Evolutionary conservation across 768 basidiomycete genomes (phyloP).

Genomic region (Leccinellum rugosiceps): DNA sequence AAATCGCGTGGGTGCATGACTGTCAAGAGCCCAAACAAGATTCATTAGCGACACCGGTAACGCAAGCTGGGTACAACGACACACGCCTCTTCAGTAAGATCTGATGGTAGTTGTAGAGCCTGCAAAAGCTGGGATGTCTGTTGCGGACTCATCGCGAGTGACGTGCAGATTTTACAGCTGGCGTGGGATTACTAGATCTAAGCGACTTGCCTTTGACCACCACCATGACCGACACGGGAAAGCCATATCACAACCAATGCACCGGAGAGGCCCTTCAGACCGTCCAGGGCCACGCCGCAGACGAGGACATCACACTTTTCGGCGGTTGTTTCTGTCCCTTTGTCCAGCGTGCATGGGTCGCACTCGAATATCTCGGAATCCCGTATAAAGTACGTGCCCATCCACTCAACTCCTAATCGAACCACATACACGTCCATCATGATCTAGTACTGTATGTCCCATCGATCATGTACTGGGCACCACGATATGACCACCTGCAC

Average conservation of each 20-base stretch:
- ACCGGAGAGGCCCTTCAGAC: slow-evolving; percentile 57
- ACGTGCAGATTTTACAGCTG: neutral
- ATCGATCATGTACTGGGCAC: neutral
- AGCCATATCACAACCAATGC: slow-evolving; percentile 38
- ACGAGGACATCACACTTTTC: slow-evolving; percentile 63
- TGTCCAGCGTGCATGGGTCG: slow-evolving; percentile 78
- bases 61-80: neutral
- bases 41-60: neutral
- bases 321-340: slow-evolving; percentile 78
- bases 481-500: neutral
- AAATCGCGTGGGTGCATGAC: slow-evolving; percentile 17
- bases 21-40: slow-evolving; percentile 7
- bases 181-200: neutral
- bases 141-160: slow-evolving; percentile 7
- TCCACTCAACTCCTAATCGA: neutral
- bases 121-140: slow-evolving; percentile 12
- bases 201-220: neutral
- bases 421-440: neutral
- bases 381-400: slow-evolving; percentile 59
- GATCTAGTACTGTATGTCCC: slow-evolving; percentile 38
- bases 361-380: slow-evolving; percentile 65
- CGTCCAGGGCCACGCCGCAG: slow-evolving; percentile 43
- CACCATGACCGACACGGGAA: slow-evolving; percentile 36
- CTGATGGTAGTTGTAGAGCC: slow-evolving; percentile 14
- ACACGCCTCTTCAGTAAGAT: slow-evolving; percentile 26